A percentile compares a stretch with the other conserved stretches of the same genome.
Evolutionary conservation across 2,329 filamentous ascomycete species (phyloP).

Genomic region (Cadophora sp.): DNA sequence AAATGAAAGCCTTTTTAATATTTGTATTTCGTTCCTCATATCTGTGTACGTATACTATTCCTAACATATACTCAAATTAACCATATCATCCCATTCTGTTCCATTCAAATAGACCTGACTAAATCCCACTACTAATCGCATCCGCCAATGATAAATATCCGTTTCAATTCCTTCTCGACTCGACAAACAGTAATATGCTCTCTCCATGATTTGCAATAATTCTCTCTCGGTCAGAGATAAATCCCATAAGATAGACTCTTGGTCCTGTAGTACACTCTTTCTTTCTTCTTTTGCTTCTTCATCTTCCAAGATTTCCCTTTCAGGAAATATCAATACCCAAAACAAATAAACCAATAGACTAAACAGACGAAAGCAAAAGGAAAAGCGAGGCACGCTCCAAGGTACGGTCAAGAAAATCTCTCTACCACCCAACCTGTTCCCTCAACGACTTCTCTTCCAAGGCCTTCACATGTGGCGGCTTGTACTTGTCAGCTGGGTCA

Average conservation of each 20-base stretch:
- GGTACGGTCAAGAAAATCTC: slow-evolving; percentile 7
- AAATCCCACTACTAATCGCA: neutral
- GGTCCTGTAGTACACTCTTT: slow-evolving; percentile 11
- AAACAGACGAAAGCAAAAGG: no score
- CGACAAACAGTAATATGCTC: slow-evolving; percentile 1
- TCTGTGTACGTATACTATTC: slow-evolving; percentile 8
- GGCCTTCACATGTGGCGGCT: slow-evolving; percentile 33
- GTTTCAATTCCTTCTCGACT: neutral
- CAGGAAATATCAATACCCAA: neutral
- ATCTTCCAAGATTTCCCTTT: neutral
- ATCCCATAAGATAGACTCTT: slow-evolving; percentile 2
- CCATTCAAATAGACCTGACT: neutral
- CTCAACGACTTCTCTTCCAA: slow-evolving; percentile 26
- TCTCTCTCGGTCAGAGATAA: neutral
- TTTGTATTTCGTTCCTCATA: slow-evolving; percentile 5
- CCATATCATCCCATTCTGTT: neutral
- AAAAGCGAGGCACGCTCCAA: no score
- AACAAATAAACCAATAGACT: no score
- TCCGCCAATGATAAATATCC: neutral
- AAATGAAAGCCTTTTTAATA: neutral
- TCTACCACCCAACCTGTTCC: slow-evolving; percentile 24
- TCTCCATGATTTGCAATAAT: slow-evolving; percentile 5
- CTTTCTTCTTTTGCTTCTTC: neutral
- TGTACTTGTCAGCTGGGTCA: slow-evolving; percentile 24
- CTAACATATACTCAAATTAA: neutral